Evolutionary conservation across 306 rosid species (phyloP).

Genomic region (Malus orientalis): DNA sequence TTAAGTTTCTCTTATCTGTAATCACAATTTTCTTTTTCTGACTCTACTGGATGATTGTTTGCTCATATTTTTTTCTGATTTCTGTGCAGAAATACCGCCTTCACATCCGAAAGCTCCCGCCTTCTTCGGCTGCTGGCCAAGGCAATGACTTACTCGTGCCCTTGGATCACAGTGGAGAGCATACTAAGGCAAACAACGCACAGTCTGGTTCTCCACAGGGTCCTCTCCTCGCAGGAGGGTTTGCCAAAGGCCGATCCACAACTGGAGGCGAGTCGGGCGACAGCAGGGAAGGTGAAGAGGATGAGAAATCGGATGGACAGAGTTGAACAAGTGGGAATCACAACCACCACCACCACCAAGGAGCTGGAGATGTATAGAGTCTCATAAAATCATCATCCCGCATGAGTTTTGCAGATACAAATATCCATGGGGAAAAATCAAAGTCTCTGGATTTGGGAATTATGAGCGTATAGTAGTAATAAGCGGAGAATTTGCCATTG

Average conservation of each 20-base stretch:
- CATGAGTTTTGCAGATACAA: conserved; percentile 38
- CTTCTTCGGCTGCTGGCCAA: conserved; percentile 22
- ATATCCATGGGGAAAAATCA: conserved; percentile 22
- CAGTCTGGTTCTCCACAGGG: conserved; percentile 69
- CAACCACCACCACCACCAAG: conserved; percentile 19
- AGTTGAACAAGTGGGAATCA: conserved; percentile 53
- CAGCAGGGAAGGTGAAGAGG: conserved; percentile 61
- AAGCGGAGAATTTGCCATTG: conserved; percentile 23
- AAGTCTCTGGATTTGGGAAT: conserved; percentile 14
- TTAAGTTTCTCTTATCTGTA: not conserved
- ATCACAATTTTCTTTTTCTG: not conserved
- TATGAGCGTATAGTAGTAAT: conserved; percentile 12
- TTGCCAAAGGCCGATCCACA: conserved; percentile 47
- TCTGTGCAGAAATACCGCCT: conserved; percentile 75
- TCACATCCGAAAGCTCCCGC: conserved; percentile 56
- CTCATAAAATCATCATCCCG: conserved; percentile 4
- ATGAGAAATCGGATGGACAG: conserved; percentile 68
- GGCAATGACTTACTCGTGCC: conserved; percentile 33
- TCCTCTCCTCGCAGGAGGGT: conserved; percentile 44
- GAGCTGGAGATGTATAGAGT: conserved; percentile 26
- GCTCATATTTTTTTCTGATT: not conserved
- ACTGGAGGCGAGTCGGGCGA: conserved; percentile 24
- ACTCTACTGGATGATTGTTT: not conserved
- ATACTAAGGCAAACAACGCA: conserved; percentile 33
- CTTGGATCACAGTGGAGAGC: conserved; percentile 40